A percentile compares a stretch with the other conserved stretches of the same genome.
Evolutionary conservation across 106 monocot species (phyloP).

Genomic region (Cymbidium sinense): DNA sequence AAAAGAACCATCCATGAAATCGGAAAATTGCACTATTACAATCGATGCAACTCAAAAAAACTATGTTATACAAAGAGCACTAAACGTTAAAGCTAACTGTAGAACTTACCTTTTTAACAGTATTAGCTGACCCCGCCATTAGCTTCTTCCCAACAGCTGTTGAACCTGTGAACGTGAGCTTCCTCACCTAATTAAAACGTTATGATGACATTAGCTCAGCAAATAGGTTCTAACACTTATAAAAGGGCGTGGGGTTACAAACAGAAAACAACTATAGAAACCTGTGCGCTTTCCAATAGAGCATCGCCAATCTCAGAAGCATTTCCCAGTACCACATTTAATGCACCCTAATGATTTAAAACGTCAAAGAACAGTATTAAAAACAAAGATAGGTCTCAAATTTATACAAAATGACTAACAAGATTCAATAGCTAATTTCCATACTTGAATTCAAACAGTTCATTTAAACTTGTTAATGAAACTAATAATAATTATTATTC

Average conservation of each 20-base stretch:
- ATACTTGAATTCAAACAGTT: background rate
- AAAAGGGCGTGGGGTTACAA: background rate
- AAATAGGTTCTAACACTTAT: background rate
- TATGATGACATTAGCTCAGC: conserved; percentile 4
- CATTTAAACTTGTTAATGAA: conserved; percentile 2
- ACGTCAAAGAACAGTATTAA: conserved; percentile 3
- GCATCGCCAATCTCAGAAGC: conserved; percentile 78
- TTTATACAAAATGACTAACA: background rate
- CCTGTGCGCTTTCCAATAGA: conserved; percentile 73
- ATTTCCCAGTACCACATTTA: conserved; percentile 94
- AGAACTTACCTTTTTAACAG: conserved; percentile 76
- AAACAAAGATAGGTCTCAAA: background rate
- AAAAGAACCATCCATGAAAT: background rate
- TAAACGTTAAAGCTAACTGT: background rate
- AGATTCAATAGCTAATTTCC: background rate
- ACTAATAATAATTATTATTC: background rate
- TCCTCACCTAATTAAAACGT: conserved; percentile 54
- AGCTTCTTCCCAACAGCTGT: conserved; percentile 91
- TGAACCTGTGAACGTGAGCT: conserved; percentile 93
- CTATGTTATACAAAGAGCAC: background rate
- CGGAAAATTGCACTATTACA: background rate
- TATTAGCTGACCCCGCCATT: conserved; percentile 82
- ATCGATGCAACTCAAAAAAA: background rate
- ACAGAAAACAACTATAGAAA: conserved; percentile 11
- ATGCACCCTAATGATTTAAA: conserved; percentile 55